Percentiles rank a stretch among this genome's conserved stretches.
Evolutionary conservation across 2,329 filamentous ascomycete genomes (phyloP).

Genomic region (Endothia cerciana): DNA sequence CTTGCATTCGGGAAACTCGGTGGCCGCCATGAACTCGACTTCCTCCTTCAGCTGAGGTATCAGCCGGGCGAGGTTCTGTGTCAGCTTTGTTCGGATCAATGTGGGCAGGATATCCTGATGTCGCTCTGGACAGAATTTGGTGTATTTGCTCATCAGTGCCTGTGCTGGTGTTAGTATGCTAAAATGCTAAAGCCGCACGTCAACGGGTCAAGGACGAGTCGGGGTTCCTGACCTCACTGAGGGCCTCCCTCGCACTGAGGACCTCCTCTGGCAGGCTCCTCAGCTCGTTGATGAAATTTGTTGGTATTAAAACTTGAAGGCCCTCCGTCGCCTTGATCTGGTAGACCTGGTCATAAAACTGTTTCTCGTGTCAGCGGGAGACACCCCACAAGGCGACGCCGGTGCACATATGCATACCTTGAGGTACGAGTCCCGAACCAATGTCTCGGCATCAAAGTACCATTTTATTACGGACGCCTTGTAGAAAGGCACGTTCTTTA

Average conservation of each 20-base stretch:
- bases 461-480: slow-evolving; percentile 53
- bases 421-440: slow-evolving; percentile 53
- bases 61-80: slow-evolving; percentile 51
- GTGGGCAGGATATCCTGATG: slow-evolving; percentile 50
- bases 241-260: slow-evolving; percentile 52
- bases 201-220: neutral
- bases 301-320: slow-evolving; percentile 51
- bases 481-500: slow-evolving; percentile 49
- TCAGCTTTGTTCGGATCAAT: slow-evolving; percentile 51
- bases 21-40: slow-evolving; percentile 49
- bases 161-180: slow-evolving; percentile 32
- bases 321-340: slow-evolving; percentile 57
- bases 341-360: slow-evolving; percentile 55
- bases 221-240: slow-evolving; percentile 46
- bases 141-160: slow-evolving; percentile 56
- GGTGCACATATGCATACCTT: slow-evolving; percentile 41
- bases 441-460: slow-evolving; percentile 54
- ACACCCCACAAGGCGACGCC: neutral
- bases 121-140: slow-evolving; percentile 51
- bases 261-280: slow-evolving; percentile 53
- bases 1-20: slow-evolving; percentile 53
- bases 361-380: slow-evolving; percentile 2
- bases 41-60: slow-evolving; percentile 51
- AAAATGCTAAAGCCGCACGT: neutral
- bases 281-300: slow-evolving; percentile 49